A percentile compares a stretch with the other conserved stretches of the same genome.
Evolutionary conservation across 352 stramenopile species (phyloP).

Genomic region (Globisporangium sylvaticum): DNA sequence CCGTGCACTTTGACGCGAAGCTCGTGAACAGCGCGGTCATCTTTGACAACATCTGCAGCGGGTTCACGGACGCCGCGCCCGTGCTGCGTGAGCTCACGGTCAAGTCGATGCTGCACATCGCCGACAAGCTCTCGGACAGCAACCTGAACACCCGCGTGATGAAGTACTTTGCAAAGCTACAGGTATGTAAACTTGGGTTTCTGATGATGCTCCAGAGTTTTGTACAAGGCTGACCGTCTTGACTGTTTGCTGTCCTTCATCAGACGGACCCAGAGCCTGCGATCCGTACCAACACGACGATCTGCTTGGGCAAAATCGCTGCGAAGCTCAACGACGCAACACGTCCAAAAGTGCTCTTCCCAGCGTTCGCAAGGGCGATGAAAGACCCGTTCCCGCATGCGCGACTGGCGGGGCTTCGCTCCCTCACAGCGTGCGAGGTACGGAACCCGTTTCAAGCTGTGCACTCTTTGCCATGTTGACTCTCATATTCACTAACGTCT

Average conservation of each 20-base stretch:
- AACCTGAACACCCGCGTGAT: constrained; percentile 92
- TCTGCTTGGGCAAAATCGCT: constrained; percentile 89
- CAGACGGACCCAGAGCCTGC: constrained; percentile 86
- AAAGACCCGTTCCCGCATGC: constrained; percentile 88
- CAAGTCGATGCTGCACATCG: constrained; percentile 90
- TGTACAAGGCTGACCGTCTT: background rate
- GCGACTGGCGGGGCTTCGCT: constrained; percentile 79
- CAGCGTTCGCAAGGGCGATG: constrained; percentile 80
- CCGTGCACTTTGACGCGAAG: constrained; percentile 86
- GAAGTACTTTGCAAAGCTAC: constrained; percentile 90
- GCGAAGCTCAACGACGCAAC: constrained; percentile 83
- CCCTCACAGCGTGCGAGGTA: constrained; percentile 65
- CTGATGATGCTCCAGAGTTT: background rate
- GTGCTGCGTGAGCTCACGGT: constrained; percentile 90
- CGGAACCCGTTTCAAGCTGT: background rate
- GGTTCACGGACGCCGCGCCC: constrained; percentile 87
- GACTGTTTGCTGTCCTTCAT: background rate
- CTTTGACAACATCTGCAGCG: constrained; percentile 90
- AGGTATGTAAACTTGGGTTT: constrained; percentile 36
- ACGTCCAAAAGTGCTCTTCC: constrained; percentile 86
- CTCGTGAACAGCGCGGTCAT: constrained; percentile 88
- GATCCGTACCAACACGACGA: constrained; percentile 92
- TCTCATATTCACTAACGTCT: background rate
- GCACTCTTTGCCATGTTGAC: background rate
- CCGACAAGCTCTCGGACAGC: constrained; percentile 85